Evolutionary conservation across 345 rosid species (phyloP), one percentile per base, ranked within the genome.

Genomic region (Populus nigra): DNA sequence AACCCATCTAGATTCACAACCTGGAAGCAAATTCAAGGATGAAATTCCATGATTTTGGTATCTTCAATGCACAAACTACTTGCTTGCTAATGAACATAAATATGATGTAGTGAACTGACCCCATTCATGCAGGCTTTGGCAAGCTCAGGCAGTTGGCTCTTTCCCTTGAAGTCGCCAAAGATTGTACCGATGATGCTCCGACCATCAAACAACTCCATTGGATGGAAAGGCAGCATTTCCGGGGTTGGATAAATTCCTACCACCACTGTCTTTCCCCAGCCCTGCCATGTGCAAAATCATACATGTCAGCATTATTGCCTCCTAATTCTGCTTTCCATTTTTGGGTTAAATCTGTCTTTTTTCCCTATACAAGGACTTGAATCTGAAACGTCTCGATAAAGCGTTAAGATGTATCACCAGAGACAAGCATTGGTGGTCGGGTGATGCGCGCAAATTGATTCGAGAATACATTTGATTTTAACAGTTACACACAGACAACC

Each of bases 171-270:
- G 41, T 69, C 78, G 2, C 86, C 86, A 25, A 85, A 85, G 67
- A 73, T 9, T 4, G 84, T 79, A 10, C 78, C 88, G 9, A 22
- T 69, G 72, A 81, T 77, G 75, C 49, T 77, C 27, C 84, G 43
- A 6, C 81, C 90, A 18, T 65, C 79, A 59, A 87, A 87, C 73
- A 87, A 50, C 72, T 87, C 90, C 88, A 85, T 85, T 13, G 88
- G 90, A 76, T 85, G 90, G 53, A 81, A 35, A 18, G 81, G 81
- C 38, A 81, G 5, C 17, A 69, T 10, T 36, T 47, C 13, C 0
- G 84, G 80, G 61, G 31, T 69, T 11, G 80, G 41, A 77, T 81
- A 73, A 10, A 81, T 69, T 29, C 84, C 84, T 27, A 81, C 74
- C 12, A 81, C 13, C 5, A 77, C 71, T 0, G 84, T 81, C 70